A percentile compares a stretch with the other conserved stretches of the same genome.
These are phyloP conservation scores for Conringia planisiliqua DNA, from an alignment of 345 rosid genomes.

Conservation along the genomic window DNA sequence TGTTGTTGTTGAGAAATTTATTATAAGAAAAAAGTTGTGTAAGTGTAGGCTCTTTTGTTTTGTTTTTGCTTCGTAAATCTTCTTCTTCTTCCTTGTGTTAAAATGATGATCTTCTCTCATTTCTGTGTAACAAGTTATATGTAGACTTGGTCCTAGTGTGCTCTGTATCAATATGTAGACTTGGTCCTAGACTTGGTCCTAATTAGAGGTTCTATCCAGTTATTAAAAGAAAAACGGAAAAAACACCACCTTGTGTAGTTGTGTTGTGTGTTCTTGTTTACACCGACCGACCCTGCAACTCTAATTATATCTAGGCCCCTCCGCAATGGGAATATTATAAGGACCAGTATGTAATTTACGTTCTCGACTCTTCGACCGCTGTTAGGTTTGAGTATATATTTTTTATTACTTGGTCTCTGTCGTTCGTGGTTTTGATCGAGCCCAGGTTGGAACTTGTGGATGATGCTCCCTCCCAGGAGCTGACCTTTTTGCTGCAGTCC, in stretches of 20 bases:
- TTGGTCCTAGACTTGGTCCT: background rate
- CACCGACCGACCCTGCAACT: background rate
- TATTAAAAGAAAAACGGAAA: background rate
- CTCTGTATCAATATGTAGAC: background rate
- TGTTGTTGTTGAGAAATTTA: background rate
- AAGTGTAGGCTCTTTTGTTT: background rate
- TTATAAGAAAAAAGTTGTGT: background rate
- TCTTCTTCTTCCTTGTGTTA: background rate
- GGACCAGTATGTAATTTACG: background rate
- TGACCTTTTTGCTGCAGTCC: conserved; percentile 68
- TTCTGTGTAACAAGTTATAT: background rate
- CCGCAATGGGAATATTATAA: background rate
- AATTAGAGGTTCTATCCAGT: background rate
- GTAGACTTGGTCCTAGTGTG: background rate
- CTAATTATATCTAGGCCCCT: background rate
- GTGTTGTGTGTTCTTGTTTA: background rate
- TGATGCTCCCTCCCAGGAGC: conserved; percentile 79
- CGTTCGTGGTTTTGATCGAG: too few species aligned
- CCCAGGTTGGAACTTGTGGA: conserved; percentile 38
- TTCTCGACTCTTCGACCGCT: conserved; percentile 1
- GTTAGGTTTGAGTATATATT: background rate
- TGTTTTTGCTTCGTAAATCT: background rate
- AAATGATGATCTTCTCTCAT: background rate
- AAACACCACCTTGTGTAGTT: background rate
- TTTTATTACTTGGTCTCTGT: too few species aligned